A percentile compares a stretch with the other conserved stretches of the same genome.
These are phyloP conservation scores for Tetrahymena malaccensis DNA, from an alignment of 73 alveolate species.

Conservation along the genomic window DNA sequence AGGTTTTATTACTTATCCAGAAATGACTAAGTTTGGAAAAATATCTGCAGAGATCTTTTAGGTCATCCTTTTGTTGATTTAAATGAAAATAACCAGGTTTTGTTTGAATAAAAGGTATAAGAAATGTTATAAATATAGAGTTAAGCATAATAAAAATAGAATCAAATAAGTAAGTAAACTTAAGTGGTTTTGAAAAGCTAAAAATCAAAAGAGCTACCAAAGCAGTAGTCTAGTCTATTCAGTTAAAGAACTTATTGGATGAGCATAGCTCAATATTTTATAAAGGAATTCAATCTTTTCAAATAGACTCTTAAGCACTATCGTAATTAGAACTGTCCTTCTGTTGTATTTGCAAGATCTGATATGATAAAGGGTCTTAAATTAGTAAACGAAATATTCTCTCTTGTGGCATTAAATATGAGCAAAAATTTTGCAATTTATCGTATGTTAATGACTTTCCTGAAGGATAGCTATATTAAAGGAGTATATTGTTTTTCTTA, in stretches of 20 bases:
- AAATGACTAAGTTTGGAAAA: neutral
- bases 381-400: neutral
- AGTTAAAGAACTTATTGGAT: neutral
- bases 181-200: too few relatives aligned
- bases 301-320: neutral
- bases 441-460: neutral
- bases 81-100: neutral
- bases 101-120: neutral
- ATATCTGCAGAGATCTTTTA: neutral
- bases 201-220: neutral
- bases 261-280: neutral
- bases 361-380: neutral
- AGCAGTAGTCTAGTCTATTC: neutral
- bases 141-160: neutral
- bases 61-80: neutral
- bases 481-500: neutral
- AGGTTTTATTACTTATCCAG: neutral
- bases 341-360: neutral
- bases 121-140: neutral
- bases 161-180: too few relatives aligned
- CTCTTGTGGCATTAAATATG: neutral
- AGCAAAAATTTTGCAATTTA: neutral
- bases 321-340: neutral
- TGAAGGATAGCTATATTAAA: neutral
- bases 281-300: neutral